A percentile compares a stretch with the other conserved stretches of the same genome.
Evolutionary conservation across 176 grass and related monocot genomes (phyloP).

Genomic region (Panicum miliaceum): DNA sequence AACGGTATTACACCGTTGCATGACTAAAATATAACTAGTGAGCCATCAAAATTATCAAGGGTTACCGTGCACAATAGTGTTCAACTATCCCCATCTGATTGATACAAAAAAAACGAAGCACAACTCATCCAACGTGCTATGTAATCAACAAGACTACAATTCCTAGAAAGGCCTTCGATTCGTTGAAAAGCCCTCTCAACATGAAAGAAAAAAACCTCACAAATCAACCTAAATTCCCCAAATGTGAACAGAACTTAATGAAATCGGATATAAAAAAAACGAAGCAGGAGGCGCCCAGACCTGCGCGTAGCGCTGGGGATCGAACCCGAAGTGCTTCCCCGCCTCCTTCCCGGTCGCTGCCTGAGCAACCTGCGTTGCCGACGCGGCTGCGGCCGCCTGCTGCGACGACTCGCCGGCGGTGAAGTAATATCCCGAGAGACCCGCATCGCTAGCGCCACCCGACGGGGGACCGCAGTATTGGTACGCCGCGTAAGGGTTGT

Average conservation of each 20-base stretch:
- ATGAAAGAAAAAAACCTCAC: constrained; percentile 1
- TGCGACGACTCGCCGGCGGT: constrained; percentile 38
- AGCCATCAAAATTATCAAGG: background rate
- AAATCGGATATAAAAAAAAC: background rate
- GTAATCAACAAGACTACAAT: background rate
- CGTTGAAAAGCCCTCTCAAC: background rate
- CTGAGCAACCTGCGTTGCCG: background rate
- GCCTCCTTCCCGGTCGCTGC: constrained; percentile 7
- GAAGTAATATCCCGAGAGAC: constrained; percentile 42
- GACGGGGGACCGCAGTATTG: constrained; percentile 23
- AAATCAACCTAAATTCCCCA: constrained; percentile 22
- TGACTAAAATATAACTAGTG: background rate
- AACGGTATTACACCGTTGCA: background rate
- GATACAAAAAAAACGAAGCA: background rate
- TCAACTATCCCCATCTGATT: background rate
- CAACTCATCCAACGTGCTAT: background rate
- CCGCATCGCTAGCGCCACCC: background rate
- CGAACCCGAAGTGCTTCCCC: constrained; percentile 52
- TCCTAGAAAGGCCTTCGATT: background rate
- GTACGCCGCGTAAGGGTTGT: constrained; percentile 43
- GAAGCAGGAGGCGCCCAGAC: constrained; percentile 26
- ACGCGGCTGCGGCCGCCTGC: background rate
- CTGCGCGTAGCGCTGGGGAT: constrained; percentile 59
- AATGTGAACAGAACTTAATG: background rate
- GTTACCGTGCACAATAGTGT: background rate